A percentile compares a stretch with the other conserved stretches of the same genome.
phyloP scores from a whole-genome alignment of 2,329 filamentous ascomycete genomes.

The Clarireedia monteithiana region DNA sequence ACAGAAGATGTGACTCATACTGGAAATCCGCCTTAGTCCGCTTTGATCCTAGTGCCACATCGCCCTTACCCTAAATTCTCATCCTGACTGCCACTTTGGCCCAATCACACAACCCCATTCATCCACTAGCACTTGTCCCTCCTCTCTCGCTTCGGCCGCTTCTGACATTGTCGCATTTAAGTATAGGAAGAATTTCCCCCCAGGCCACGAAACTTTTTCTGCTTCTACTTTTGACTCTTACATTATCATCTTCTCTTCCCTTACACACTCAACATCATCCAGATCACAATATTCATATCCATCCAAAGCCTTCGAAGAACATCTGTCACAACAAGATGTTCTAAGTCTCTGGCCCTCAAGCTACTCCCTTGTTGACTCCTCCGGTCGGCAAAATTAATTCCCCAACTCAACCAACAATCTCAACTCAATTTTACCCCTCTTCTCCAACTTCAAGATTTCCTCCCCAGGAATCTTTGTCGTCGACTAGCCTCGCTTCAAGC shows the following conservation, averaged over 20 bases:
- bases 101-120: no score
- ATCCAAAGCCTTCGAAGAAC: background rate
- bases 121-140: no score
- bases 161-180: no score
- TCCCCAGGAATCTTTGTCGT: conserved; percentile 61
- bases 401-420: background rate
- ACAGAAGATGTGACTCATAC: background rate
- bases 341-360: conserved; percentile 3
- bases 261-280: background rate
- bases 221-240: background rate
- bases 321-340: background rate
- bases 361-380: conserved; percentile 2
- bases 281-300: background rate
- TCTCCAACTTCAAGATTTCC: conserved; percentile 44
- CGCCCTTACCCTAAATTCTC: background rate
- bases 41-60: background rate
- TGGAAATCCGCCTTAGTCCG: background rate
- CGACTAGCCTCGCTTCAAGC: conserved; percentile 55
- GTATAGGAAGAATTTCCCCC: no score
- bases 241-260: background rate
- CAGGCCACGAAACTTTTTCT: background rate
- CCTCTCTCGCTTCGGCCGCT: no score
- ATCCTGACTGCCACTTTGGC: no score
- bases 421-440: conserved; percentile 33
- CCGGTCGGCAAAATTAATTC: conserved; percentile 3